phyloP scores from a whole-genome alignment of 2,329 filamentous ascomycete species.

The Aspergillus novoparasiticus region DNA sequence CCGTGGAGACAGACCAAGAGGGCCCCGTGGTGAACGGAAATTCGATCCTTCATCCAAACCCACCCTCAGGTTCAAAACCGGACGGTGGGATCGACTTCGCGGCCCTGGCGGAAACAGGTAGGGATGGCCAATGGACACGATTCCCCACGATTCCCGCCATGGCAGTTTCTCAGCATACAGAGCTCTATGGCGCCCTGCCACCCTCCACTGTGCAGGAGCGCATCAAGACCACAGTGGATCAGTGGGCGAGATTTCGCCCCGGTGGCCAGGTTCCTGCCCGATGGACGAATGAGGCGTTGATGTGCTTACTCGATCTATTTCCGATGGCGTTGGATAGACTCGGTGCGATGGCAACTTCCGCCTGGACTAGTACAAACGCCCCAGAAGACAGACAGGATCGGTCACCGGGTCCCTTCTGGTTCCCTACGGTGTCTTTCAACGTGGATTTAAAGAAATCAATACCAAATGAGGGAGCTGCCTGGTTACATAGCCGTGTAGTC shows the following conservation, averaged over 20 bases:
- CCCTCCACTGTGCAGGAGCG: not conserved
- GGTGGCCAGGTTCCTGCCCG: not conserved
- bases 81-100: not conserved
- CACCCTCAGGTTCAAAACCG: not conserved
- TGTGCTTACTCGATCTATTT: constrained; percentile 4
- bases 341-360: not conserved
- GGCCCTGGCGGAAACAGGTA: not conserved
- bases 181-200: not conserved
- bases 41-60: not conserved
- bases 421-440: constrained; percentile 1
- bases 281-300: constrained; percentile 5
- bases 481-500: constrained; percentile 4
- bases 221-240: constrained; percentile 1
- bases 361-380: not conserved
- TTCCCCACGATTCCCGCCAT: not conserved
- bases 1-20: not conserved
- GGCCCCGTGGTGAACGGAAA: not conserved
- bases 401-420: constrained; percentile 2
- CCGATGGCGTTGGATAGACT: constrained; percentile 4
- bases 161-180: not conserved
- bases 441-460: constrained; percentile 5
- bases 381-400: not conserved
- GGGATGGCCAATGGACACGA: not conserved
- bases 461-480: not conserved
- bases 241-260: not conserved